These are phyloP conservation scores for Yamadazyma epiphylla DNA, from an alignment of 1,139 yeast species.

Conservation along the genomic window DNA sequence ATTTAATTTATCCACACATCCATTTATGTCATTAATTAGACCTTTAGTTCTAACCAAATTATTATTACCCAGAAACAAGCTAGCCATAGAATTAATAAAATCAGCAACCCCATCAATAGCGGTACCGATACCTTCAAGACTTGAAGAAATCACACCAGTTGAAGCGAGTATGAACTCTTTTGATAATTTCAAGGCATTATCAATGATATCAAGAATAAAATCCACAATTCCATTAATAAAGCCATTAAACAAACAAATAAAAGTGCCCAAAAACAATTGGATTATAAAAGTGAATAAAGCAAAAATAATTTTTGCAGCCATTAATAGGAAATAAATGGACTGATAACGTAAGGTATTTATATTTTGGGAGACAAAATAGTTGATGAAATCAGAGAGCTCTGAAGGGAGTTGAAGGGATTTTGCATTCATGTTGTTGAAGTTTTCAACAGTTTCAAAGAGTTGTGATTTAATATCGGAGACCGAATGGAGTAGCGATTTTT, in stretches of 20 bases:
- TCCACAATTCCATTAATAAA: conserved; percentile 70
- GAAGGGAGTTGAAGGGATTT: conserved; percentile 6
- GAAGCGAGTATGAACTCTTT: conserved; percentile 31
- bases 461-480: conserved; percentile 29
- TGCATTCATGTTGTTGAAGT: conserved; percentile 11
- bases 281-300: conserved; percentile 60
- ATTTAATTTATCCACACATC: conserved; percentile 54
- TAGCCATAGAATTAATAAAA: conserved; percentile 20
- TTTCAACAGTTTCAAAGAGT: conserved; percentile 16
- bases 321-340: conserved; percentile 22
- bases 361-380: conserved; percentile 43
- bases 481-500: conserved; percentile 35
- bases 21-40: conserved; percentile 44
- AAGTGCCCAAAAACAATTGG: conserved; percentile 78
- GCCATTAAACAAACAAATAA: conserved; percentile 74
- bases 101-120: conserved; percentile 4
- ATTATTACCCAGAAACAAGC: conserved; percentile 48
- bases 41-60: conserved; percentile 26
- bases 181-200: conserved; percentile 56
- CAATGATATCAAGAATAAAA: conserved; percentile 64
- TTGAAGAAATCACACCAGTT: conserved; percentile 8
- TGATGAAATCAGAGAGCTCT: conserved; percentile 52
- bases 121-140: conserved; percentile 6
- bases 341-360: conserved; percentile 46
- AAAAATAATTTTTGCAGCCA: conserved; percentile 55